Conservation (phyloP, 768 basidiomycete species). For the Lactifluus pinguis region DNA sequence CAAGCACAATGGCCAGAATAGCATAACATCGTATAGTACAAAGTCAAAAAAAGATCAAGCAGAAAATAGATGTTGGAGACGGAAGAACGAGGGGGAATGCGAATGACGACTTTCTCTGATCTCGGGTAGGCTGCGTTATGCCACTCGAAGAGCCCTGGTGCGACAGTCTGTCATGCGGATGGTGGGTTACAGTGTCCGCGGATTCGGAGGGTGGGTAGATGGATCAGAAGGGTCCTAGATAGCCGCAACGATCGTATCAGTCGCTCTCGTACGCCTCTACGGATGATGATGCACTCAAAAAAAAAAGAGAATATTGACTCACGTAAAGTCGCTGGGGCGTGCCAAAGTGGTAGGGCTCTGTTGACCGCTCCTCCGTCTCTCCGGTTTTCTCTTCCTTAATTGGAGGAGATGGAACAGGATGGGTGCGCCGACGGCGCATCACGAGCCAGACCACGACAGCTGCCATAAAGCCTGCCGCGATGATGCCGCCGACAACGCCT, state of each 20-base stretch:
- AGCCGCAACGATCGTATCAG: background rate
- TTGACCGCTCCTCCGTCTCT: background rate
- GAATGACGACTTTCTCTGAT: background rate
- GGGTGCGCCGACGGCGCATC: conserved; percentile 24
- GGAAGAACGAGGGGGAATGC: background rate
- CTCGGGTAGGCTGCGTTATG: conserved; percentile 14
- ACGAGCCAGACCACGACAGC: conserved; percentile 34
- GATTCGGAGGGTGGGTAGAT: conserved; percentile 12
- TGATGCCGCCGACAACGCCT: conserved; percentile 48
- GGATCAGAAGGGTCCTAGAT: conserved; percentile 19
- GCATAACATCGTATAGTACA: no score
- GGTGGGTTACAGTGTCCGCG: background rate
- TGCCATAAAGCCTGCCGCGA: conserved; percentile 35
- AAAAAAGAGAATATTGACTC: background rate
- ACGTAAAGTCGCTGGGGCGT: conserved; percentile 13
- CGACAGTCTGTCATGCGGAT: conserved; percentile 1
- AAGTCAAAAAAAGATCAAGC: no score
- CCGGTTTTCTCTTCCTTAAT: background rate
- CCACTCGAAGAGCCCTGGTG: background rate
- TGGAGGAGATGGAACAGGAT: conserved; percentile 18
- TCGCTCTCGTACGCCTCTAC: background rate
- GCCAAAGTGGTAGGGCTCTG: background rate
- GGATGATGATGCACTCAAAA: no score
- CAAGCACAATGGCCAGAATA: no score
- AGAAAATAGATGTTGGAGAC: no score